Conservation (phyloP, 1,284 basidiomycete species). For the Psilocybe mexicana region DNA sequence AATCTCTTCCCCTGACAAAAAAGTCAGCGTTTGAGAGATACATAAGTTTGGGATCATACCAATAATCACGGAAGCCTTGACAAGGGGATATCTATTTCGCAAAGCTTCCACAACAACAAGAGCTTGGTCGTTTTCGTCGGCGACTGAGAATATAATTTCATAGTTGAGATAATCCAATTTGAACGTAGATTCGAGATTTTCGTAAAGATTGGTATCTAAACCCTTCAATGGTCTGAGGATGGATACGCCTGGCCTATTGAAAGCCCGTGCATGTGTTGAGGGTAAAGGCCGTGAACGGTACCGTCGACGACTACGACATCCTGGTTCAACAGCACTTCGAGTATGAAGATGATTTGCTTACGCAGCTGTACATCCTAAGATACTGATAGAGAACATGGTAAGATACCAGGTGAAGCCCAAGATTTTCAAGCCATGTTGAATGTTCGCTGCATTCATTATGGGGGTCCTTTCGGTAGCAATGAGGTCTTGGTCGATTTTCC, state of each 20-base stretch:
- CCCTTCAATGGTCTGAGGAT: conserved; percentile 92
- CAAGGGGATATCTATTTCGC: conserved; percentile 72
- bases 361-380: conserved; percentile 81
- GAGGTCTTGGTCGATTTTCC: too few relatives aligned
- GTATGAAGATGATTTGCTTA: conserved; percentile 42
- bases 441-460: not conserved
- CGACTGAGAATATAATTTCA: conserved; percentile 87
- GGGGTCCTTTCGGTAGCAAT: not conserved
- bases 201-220: conserved; percentile 89
- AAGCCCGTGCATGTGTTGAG: conserved; percentile 51
- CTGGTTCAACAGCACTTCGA: not conserved
- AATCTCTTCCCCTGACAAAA: conserved; percentile 58
- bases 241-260: conserved; percentile 81
- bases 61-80: conserved; percentile 72
- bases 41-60: conserved; percentile 50
- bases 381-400: conserved; percentile 70
- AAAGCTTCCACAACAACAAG: conserved; percentile 76
- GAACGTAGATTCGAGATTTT: conserved; percentile 91
- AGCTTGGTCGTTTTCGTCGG: conserved; percentile 81
- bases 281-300: conserved; percentile 70
- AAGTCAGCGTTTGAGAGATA: conserved; percentile 1
- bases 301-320: conserved; percentile 58
- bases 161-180: conserved; percentile 86
- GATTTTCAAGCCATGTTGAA: conserved; percentile 34
- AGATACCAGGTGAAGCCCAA: conserved; percentile 71